Evolutionary conservation across 164 flowering plant genomes (phyloP), one percentile per base, ranked within the genome.

Genomic region (Macadamia tetraphylla): DNA sequence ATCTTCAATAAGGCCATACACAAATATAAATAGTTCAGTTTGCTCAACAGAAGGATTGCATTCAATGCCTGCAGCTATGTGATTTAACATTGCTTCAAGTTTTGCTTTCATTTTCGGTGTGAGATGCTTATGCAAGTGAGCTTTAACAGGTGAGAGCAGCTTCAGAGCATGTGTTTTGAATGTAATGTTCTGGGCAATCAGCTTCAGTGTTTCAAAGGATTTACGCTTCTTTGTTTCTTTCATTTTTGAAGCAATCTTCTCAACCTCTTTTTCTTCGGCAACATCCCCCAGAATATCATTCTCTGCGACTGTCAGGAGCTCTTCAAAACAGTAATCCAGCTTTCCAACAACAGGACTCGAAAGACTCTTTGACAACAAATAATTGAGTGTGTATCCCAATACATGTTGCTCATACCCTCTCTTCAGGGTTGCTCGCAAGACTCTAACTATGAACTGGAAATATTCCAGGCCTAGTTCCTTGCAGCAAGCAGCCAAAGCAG

Each of bases 171-270:
- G 81, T 49, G 80, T 80, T 72, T 81, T 85, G 77, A 95, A 95
- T 14, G 89, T 90, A 66, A 92, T 70, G 66, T 61, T 85, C 71
- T 85, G 87, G 9, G 98, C 86, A 67, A 95, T 82, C 69, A 92
- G 65, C 72, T 81, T 78, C 49, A 95, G 79, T 17, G 96, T 85
- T 49, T 89, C 94, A 76, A 85, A 89, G 6, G 98, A 92, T 78
- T 85, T 88, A 40, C 70, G 76, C 76, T 85, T 89, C 72, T 81
- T 85, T 1, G 98, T 90, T 76, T 95, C 99, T 74, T 89, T 95
- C 98, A 92, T 89, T 82, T 95, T 95, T 23, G 94, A 86, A 74
- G 99, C 97, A 80, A 95, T 84, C 83, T 92, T 95, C 30, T 87
- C 98, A 64, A 92, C 97, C 67, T 92, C 99, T 73, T 92, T 95